Evolutionary conservation across 352 stramenopile species (phyloP).

Genomic region (Phytopythium kandeliae): DNA sequence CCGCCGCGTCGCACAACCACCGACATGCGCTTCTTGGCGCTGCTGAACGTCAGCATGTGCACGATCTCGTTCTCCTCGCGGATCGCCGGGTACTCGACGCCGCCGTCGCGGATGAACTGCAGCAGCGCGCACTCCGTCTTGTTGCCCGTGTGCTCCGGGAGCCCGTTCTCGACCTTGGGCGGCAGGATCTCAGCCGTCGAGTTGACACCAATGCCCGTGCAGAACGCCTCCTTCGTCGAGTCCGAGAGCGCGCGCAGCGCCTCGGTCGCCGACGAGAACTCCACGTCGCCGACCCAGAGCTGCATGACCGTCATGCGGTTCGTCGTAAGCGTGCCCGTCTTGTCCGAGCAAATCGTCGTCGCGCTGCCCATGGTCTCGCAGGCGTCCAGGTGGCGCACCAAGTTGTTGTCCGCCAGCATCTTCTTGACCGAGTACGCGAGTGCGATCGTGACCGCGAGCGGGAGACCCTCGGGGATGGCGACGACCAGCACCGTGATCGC

Average conservation of each 20-base stretch:
- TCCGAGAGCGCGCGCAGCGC: slow-evolving; percentile 52
- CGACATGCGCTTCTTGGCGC: slow-evolving; percentile 80
- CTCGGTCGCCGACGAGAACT: slow-evolving; percentile 46
- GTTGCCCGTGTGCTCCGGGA: slow-evolving; percentile 75
- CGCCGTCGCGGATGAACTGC: slow-evolving; percentile 64
- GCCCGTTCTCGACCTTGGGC: slow-evolving; percentile 34
- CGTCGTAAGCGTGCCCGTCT: slow-evolving; percentile 96
- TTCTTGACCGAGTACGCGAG: slow-evolving; percentile 91
- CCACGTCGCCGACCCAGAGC: slow-evolving; percentile 64
- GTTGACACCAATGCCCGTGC: slow-evolving; percentile 64
- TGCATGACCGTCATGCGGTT: slow-evolving; percentile 97
- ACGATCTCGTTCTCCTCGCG: slow-evolving; percentile 44
- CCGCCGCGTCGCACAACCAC: slow-evolving; percentile 46
- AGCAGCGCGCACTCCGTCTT: slow-evolving; percentile 78
- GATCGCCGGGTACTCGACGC: slow-evolving; percentile 50
- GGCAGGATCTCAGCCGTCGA: slow-evolving; percentile 71
- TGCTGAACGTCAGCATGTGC: slow-evolving; percentile 83
- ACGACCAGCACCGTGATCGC: slow-evolving; percentile 93
- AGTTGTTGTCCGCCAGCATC: slow-evolving; percentile 87
- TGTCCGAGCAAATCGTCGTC: slow-evolving; percentile 97
- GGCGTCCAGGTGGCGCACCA: slow-evolving; percentile 83
- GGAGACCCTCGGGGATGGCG: slow-evolving; percentile 96
- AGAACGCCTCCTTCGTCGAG: slow-evolving; percentile 59
- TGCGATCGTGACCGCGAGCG: slow-evolving; percentile 95
- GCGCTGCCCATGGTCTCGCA: slow-evolving; percentile 94